Evolutionary conservation across 139 green algal species (phyloP).

Genomic region (Asterochloris erici): DNA sequence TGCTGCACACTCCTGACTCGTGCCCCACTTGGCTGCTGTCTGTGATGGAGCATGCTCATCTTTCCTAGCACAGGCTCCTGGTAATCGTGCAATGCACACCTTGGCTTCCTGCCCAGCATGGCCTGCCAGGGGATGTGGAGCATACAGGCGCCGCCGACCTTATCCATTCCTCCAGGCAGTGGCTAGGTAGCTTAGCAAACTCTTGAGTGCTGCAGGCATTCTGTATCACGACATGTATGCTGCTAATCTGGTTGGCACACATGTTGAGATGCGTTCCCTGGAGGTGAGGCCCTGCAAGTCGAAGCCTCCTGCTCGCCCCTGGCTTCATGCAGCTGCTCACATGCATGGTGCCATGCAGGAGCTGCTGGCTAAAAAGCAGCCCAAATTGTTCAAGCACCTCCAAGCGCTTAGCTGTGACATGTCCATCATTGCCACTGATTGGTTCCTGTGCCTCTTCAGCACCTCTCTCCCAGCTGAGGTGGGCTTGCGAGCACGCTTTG

Average conservation of each 20-base stretch:
- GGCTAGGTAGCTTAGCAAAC: too few species aligned
- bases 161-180: too few species aligned
- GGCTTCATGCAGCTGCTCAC: neutral
- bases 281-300: constrained; percentile 8
- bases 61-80: neutral
- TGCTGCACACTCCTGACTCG: neutral
- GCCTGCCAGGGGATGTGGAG: too few species aligned
- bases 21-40: too few species aligned
- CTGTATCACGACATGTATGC: constrained; percentile 72
- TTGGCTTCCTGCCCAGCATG: too few species aligned
- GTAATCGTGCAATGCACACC: neutral
- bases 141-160: too few species aligned
- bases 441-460: constrained; percentile 79
- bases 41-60: too few species aligned
- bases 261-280: constrained; percentile 75
- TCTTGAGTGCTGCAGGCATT: constrained; percentile 41
- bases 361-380: constrained; percentile 59
- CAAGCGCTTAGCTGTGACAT: constrained; percentile 58
- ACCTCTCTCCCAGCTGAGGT: constrained; percentile 64
- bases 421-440: constrained; percentile 80
- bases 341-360: constrained; percentile 20
- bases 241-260: constrained; percentile 62
- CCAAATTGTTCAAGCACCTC: constrained; percentile 55
- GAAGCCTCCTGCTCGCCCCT: neutral
- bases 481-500: neutral